These are phyloP conservation scores for Quercus cerris DNA, from an alignment of 306 rosid genomes.

Conservation along the genomic window DNA sequence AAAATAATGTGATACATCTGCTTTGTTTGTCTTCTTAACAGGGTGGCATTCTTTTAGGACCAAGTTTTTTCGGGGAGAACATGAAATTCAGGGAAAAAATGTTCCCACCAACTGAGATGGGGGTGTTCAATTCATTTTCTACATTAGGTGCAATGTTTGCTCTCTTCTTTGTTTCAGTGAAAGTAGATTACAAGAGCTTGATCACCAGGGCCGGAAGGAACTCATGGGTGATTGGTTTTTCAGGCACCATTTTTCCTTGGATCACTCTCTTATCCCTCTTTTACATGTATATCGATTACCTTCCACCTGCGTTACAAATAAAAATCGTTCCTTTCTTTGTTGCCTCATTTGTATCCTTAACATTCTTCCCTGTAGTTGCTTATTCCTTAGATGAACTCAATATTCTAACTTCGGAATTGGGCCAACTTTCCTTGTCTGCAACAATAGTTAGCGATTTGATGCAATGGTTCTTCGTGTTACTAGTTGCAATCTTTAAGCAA, in stretches of 20 bases:
- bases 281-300: too few relatives aligned
- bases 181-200: slow-evolving; percentile 11
- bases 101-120: slow-evolving; percentile 7
- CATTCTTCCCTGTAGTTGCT: slow-evolving; percentile 23
- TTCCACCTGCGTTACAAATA: background rate
- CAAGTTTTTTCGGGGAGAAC: slow-evolving; percentile 23
- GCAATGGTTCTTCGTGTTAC: background rate
- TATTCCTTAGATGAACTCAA: slow-evolving; percentile 25
- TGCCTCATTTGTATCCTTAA: slow-evolving; percentile 1
- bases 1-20: background rate
- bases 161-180: slow-evolving; percentile 22
- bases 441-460: slow-evolving; percentile 18
- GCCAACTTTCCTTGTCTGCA: slow-evolving; percentile 27
- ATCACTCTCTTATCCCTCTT: background rate
- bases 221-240: slow-evolving; percentile 22
- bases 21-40: background rate
- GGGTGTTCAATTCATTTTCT: background rate
- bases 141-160: slow-evolving; percentile 6
- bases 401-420: slow-evolving; percentile 30
- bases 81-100: background rate
- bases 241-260: background rate
- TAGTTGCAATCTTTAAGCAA: background rate
- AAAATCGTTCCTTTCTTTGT: background rate
- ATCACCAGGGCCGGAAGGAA: background rate
- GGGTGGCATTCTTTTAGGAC: slow-evolving; percentile 46